Base-by-base conservation (phyloP, 768 basidiomycete species). In the Lentinula aciculospora region DNA sequence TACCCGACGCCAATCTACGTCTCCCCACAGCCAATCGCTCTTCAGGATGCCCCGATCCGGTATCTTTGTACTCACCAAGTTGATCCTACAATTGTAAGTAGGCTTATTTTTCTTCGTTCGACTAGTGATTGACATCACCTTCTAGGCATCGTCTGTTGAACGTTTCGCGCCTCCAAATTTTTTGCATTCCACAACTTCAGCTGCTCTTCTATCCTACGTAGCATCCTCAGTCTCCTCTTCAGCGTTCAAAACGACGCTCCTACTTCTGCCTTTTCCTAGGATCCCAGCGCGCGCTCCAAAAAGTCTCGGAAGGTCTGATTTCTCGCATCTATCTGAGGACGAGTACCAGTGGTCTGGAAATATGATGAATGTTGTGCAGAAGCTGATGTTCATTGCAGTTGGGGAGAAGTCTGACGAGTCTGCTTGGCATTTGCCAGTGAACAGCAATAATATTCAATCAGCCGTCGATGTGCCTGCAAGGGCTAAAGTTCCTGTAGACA, bases 91-190 rank as follows among this genome's bases (percentile, higher is more conserved):
- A 56, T 34, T 9, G 46, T 40, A 10, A 31, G 40, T 56, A 6
- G 19, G 28, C 13, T 21, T 47, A 48, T 34, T 56, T 46, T 62
- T 48, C 53, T 36, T 53, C 50, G 15, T 19, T 36, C 58, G 13
- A 7, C 32, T 13, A 34, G 32, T 31, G 19, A 28, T 56, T 21
- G 37, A 47, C 2, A 46, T 25, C 15, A n/a, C 48, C 32, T 25
- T 40, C 9, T 31, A 81, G 78, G 66, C 68, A 57, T 60, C 66
- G 3, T 63, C 68, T 19, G 69, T 74, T 0, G 62, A 75, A 50
- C 66, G 65, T 1, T 84, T 84, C 54, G 64, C 73, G 2, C 79
- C 84, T 3, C 85, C 85, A 15, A 86, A 86, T 61, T 71, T 86
- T 32, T 64, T 84, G 45, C 79, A 77, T 60, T 76, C 77, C 4